Evolutionary conservation across 352 stramenopile species (phyloP).

Genomic region (Pythium sp.): DNA sequence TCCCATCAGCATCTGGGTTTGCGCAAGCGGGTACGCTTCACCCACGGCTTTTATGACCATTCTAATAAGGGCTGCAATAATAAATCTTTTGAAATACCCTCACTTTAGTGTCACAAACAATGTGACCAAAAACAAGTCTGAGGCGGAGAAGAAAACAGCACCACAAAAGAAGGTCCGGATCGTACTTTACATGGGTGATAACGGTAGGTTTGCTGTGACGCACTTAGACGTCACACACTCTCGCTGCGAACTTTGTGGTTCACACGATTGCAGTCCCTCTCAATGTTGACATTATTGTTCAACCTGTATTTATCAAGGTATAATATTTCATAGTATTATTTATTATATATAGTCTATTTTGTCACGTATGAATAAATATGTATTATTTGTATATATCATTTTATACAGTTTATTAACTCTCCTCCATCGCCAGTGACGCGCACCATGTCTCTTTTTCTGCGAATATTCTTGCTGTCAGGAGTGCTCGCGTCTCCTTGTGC

Average conservation of each 20-base stretch:
- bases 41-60: neutral
- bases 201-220: neutral
- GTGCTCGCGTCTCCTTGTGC: neutral
- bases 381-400: neutral
- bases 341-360: neutral
- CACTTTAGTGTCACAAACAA: neutral
- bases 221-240: neutral
- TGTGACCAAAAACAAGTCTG: neutral
- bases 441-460: conserved; percentile 7
- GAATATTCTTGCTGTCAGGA: conserved; percentile 15
- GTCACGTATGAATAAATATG: too few species aligned
- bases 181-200: neutral
- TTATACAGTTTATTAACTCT: neutral
- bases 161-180: neutral
- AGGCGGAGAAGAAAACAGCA: neutral
- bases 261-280: neutral
- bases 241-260: neutral
- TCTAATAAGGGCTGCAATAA: neutral
- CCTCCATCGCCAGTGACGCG: neutral
- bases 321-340: neutral
- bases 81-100: neutral
- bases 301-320: neutral
- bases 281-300: neutral
- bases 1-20: conserved; percentile 6
- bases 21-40: conserved; percentile 1